These are phyloP conservation scores for Achaetomiella virescens DNA, from an alignment of 495 filamentous ascomycete species.

Conservation along the genomic window DNA sequence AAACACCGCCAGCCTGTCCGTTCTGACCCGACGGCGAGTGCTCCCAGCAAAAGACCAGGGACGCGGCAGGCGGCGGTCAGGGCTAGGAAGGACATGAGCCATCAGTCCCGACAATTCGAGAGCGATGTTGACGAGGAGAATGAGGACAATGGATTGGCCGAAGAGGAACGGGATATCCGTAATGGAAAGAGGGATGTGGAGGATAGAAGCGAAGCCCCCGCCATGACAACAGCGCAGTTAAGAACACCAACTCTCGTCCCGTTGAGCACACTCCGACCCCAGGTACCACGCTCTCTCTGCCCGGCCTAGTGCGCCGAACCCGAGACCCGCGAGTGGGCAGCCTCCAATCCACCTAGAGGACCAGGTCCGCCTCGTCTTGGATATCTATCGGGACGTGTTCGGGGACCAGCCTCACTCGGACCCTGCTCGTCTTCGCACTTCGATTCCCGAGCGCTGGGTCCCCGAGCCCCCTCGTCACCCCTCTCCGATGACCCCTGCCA, in stretches of 20 bases:
- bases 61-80: not conserved
- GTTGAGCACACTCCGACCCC: not conserved
- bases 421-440: not conserved
- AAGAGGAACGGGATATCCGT: not conserved
- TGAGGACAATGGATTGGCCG: not conserved
- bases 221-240: not conserved
- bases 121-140: not conserved
- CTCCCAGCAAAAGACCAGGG: not conserved
- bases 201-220: not conserved
- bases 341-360: not conserved
- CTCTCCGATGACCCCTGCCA: no score
- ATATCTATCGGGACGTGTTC: constrained; percentile 3
- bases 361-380: not conserved
- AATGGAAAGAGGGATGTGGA: not conserved
- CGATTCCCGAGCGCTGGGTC: constrained; percentile 5
- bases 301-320: not conserved
- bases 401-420: not conserved
- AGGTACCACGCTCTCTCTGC: no score
- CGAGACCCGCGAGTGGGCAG: not conserved
- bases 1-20: not conserved
- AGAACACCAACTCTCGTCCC: not conserved
- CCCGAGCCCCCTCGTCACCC: not conserved
- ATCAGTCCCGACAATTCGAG: not conserved
- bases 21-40: not conserved
- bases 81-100: not conserved